Evolutionary conservation across 2,329 filamentous ascomycete species (phyloP).

Genomic region (Taxawa tesnikishii): DNA sequence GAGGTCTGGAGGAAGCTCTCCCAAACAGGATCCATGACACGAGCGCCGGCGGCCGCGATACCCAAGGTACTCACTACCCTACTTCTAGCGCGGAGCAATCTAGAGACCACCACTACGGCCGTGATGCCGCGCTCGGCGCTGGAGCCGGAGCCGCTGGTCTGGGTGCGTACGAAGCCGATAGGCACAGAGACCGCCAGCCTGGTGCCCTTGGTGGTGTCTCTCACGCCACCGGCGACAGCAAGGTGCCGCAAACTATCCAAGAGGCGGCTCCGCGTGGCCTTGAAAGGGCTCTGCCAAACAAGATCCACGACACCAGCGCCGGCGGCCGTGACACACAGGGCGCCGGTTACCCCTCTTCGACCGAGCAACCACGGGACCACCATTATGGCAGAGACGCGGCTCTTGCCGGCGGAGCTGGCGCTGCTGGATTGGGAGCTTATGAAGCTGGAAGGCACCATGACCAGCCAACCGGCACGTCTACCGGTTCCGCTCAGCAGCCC

Average conservation of each 20-base stretch:
- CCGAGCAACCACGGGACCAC: constrained; percentile 10
- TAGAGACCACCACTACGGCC: constrained; percentile 13
- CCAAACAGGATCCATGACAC: too few species aligned
- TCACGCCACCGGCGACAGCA: too few species aligned
- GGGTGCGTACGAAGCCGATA: constrained; percentile 17
- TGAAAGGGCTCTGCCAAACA: too few species aligned
- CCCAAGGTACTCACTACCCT: constrained; percentile 9
- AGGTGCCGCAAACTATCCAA: too few species aligned
- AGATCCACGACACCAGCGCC: too few species aligned
- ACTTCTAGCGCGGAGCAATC: too few species aligned
- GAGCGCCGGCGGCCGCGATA: too few species aligned
- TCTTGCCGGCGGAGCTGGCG: constrained; percentile 15
- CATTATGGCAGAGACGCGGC: constrained; percentile 19
- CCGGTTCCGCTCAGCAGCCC: neutral
- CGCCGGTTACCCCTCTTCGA: too few species aligned
- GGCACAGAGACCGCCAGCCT: constrained; percentile 12
- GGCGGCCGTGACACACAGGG: too few species aligned
- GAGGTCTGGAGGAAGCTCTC: too few species aligned
- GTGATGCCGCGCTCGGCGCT: constrained; percentile 18
- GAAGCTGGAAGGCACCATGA: constrained; percentile 3
- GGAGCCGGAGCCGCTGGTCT: constrained; percentile 13
- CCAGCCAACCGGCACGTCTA: neutral
- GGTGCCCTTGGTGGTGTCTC: too few species aligned
- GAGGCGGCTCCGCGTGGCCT: too few species aligned
- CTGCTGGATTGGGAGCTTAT: constrained; percentile 15